Evolutionary conservation across 768 basidiomycete species (phyloP).

Genomic region (Boletus tylopilopsis): DNA sequence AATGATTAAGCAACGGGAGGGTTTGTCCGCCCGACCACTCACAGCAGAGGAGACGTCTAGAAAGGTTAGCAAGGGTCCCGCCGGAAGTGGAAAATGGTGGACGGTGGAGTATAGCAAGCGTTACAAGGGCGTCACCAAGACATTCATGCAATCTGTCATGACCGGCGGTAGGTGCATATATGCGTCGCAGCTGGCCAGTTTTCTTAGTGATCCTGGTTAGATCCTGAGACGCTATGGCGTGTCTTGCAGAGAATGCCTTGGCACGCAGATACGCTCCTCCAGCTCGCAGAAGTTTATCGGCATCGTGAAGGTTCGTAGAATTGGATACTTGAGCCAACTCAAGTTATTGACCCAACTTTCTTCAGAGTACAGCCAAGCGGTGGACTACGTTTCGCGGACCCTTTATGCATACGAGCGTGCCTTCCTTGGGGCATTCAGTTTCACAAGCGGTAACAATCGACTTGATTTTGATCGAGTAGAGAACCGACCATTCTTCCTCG

Average conservation of each 20-base stretch:
- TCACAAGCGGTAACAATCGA: slow-evolving; percentile 75
- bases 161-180: slow-evolving; percentile 62
- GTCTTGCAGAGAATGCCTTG: slow-evolving; percentile 78
- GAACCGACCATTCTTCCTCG: slow-evolving; percentile 90
- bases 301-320: slow-evolving; percentile 76
- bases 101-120: slow-evolving; percentile 82
- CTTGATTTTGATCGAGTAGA: slow-evolving; percentile 90
- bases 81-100: slow-evolving; percentile 75
- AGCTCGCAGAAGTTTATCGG: slow-evolving; percentile 34
- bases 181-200: not conserved
- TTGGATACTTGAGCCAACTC: not conserved
- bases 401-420: slow-evolving; percentile 91
- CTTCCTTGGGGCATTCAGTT: slow-evolving; percentile 82
- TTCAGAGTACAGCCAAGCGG: slow-evolving; percentile 75
- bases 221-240: slow-evolving; percentile 74
- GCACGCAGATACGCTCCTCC: slow-evolving; percentile 81
- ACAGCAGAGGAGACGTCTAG: slow-evolving; percentile 49
- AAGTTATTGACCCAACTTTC: not conserved
- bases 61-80: slow-evolving; percentile 41
- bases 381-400: slow-evolving; percentile 89
- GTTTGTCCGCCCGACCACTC: slow-evolving; percentile 61
- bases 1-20: slow-evolving; percentile 63
- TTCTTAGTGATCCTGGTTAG: slow-evolving; percentile 33
- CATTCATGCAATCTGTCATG: slow-evolving; percentile 77
- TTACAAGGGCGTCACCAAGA: slow-evolving; percentile 77